A percentile compares a stretch with the other conserved stretches of the same genome.
phyloP scores from a whole-genome alignment of 192 early-diverging fungal genomes.

The Podila clonocystis region DNA sequence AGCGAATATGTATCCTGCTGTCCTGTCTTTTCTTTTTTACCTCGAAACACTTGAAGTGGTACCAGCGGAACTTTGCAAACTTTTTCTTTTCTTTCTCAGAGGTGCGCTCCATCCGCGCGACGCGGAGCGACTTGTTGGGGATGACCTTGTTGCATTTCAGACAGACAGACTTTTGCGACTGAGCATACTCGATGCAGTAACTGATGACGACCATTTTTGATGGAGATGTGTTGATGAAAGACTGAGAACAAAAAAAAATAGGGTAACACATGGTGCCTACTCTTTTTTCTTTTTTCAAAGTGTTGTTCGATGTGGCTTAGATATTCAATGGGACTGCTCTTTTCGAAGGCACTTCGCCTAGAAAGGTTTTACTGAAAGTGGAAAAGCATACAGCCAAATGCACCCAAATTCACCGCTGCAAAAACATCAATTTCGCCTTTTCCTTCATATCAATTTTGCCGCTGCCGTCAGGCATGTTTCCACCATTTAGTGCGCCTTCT shows the following conservation, averaged over 20 bases:
- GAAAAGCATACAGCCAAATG: neutral
- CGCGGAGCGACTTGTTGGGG: constrained; percentile 58
- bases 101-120: constrained; percentile 53
- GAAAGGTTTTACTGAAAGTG: neutral
- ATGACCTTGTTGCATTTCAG: constrained; percentile 55
- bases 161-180: constrained; percentile 55
- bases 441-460: too few relatives aligned
- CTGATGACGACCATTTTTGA: constrained; percentile 43
- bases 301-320: constrained; percentile 2
- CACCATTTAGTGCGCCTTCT: too few relatives aligned
- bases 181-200: constrained; percentile 59
- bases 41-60: constrained; percentile 63
- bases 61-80: constrained; percentile 60
- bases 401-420: too few relatives aligned
- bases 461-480: too few relatives aligned
- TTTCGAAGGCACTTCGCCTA: neutral
- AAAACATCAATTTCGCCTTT: too few relatives aligned
- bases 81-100: constrained; percentile 62
- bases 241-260: too few relatives aligned
- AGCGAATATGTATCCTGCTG: neutral
- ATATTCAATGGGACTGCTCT: neutral
- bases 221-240: neutral
- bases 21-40: constrained; percentile 16
- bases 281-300: constrained; percentile 12
- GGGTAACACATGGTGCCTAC: neutral